Base-by-base conservation (phyloP, 257 asterid species). In the Solanum tacnaense region DNA sequence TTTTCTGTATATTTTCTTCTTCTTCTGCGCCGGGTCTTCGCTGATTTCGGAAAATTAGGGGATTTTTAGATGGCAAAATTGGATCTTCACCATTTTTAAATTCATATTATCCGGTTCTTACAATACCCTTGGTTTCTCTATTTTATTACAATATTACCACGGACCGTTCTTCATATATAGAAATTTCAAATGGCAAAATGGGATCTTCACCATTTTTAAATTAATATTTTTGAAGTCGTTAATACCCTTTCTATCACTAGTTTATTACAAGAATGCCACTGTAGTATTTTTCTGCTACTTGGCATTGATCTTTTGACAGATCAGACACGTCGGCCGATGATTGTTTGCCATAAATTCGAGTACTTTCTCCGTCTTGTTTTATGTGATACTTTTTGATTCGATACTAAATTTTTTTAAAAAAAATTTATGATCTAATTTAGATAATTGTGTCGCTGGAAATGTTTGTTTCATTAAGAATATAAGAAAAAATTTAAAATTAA, bases 91-190 rank as follows among this genome's bases (percentile, higher is more conserved):
- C 86, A 89, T 85, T 89, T 90, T 84, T 49, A 49, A 82, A 89
- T 87, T 88, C 72, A 87, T 87, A 89, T 85, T 90, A 91, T 9
- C 35, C 13, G 21, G 4, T 16, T 15, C 74, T 6, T 18, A 21
- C 21, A 84, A 38, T 65, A 79, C 91, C 95, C 93, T 90, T 88
- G 3, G 18, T 0, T 52, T 82, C 49, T 4, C 8, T 2, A 0
- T 0, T 7, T 88, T 91, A 86, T 94, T 89, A 88, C 97, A 79
- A 5, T 2, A 25, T 31, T 86, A 94, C 98, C 98, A 92, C 91
- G 62, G 0, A 3, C 3, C 3, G 25, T 21, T 25, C 75, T 15
- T 12, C n/a, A 46, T 9, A 20, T 20, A 23, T 18, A 7, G 2
- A 72, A 72, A 9, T 34, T 72, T 29, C 4, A 0, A 35, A 73